Percentiles rank a stretch among this genome's conserved stretches.
Evolutionary conservation across 1,284 basidiomycete species (phyloP).

Genomic region (Serendipita sp.): DNA sequence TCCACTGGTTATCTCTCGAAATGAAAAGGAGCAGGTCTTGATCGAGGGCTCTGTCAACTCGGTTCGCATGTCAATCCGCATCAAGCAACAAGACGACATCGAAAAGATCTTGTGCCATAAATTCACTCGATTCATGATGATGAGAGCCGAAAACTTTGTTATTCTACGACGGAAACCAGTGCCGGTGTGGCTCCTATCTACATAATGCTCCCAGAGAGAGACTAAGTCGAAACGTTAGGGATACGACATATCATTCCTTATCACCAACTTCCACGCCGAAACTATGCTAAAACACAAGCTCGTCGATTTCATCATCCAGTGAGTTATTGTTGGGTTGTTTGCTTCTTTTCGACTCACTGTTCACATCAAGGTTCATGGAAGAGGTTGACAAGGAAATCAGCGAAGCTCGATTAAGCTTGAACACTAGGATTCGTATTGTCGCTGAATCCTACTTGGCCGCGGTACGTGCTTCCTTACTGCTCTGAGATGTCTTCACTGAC

Average conservation of each 20-base stretch:
- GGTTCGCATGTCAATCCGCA: conserved; percentile 88
- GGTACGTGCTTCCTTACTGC: conserved; percentile 29
- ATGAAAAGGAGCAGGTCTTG: conserved; percentile 91
- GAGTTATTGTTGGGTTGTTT: conserved; percentile 11
- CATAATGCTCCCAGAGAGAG: background rate
- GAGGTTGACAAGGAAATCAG: conserved; percentile 90
- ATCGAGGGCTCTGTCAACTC: conserved; percentile 97
- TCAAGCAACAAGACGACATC: conserved; percentile 99
- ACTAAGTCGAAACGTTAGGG: conserved; percentile 37
- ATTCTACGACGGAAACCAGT: conserved; percentile 91
- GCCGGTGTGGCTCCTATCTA: conserved; percentile 32
- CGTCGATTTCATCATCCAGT: conserved; percentile 99
- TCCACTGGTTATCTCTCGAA: conserved; percentile 85
- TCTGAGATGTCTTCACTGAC: too few relatives aligned
- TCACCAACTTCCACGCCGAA: conserved; percentile 93
- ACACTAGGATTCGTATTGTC: conserved; percentile 91
- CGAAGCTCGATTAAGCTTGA: conserved; percentile 82
- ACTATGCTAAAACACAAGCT: conserved; percentile 99
- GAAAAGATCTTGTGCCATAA: conserved; percentile 95
- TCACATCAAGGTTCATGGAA: conserved; percentile 74
- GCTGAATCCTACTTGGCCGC: conserved; percentile 79
- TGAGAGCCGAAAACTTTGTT: conserved; percentile 93
- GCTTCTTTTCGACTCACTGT: background rate
- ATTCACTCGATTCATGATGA: conserved; percentile 99
- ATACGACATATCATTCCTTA: conserved; percentile 97